Base-by-base conservation (phyloP, 495 filamentous ascomycete species). In the Evernia prunastri region DNA sequence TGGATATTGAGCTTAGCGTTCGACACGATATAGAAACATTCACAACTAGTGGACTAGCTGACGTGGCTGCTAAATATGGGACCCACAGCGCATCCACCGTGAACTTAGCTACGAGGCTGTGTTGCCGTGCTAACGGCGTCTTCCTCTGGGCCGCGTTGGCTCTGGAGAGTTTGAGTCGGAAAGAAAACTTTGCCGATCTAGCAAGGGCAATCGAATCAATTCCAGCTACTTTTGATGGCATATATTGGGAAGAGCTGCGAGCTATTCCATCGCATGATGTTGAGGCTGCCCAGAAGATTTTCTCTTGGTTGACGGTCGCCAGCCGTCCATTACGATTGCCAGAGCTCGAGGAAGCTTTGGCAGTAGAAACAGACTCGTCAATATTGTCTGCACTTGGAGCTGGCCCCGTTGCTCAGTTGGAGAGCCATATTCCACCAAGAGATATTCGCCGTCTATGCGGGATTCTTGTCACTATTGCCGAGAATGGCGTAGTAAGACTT, bases 321-420 rank as follows among this genome's bases (percentile, higher is more conserved):
- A 29, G 12, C 36, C 59, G 59, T n/a, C 42, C 29, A 0, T 17
- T 60, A 12, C 12, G 18, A 10, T 23, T 49, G 23, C 35, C 59
- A 35, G 59, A 51, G 59, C 59, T 60, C n/a, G 20, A 12, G 31
- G 59, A 60, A 60, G 59, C 59, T 43, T 43, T 43, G 18, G 18
- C 42, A 25, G 9, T 39, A 15, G 25, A 39, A 15, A 6, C 25
- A 5, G 33, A 39, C 5, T 12, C 12, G 3, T 12, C 56, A 0
- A 1, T 18, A 4, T 23, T 39, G 25, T 23, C 56, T 7, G n/a
- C 33, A 13, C 35, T 23, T 12, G 2, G 33, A 13, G 10, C 31
- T 37, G 0, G 1, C 9, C 8, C 31, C n/a, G 33, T n/a, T 12
- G n/a, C 18, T 6, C 6, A 10, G 20, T 7, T 37, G 12, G 4